Evolutionary conservation across 139 green algal species (phyloP).

Genomic region (Nannochloris sp.): DNA sequence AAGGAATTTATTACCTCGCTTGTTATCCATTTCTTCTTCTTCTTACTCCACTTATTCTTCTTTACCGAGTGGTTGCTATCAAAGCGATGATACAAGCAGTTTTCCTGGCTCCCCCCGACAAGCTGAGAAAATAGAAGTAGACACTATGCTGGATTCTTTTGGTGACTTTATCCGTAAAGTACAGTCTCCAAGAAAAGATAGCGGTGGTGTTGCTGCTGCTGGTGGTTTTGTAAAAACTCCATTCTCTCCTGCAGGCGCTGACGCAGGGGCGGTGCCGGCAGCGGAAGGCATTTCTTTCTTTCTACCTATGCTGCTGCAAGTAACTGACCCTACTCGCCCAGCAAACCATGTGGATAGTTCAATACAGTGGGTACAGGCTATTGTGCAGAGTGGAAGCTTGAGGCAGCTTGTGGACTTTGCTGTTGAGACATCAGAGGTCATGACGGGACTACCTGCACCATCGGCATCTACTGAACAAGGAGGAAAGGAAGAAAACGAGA

Average conservation of each 20-base stretch:
- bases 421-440: not conserved
- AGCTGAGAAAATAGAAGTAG: too few species aligned
- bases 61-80: not conserved
- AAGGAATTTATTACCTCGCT: constrained; percentile 18
- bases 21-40: not conserved
- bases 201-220: too few species aligned
- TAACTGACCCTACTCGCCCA: not conserved
- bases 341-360: too few species aligned
- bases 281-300: constrained; percentile 10
- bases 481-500: too few species aligned
- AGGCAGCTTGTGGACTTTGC: not conserved
- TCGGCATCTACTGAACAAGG: too few species aligned
- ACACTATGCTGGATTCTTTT: not conserved
- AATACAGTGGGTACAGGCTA: not conserved
- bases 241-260: too few species aligned
- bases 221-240: too few species aligned
- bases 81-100: too few species aligned
- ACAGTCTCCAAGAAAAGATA: not conserved
- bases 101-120: too few species aligned
- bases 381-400: not conserved
- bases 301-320: constrained; percentile 21
- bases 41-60: not conserved
- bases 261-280: too few species aligned
- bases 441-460: not conserved
- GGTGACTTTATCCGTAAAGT: not conserved